A percentile compares a stretch with the other conserved stretches of the same genome.
Conservation (phyloP, 768 basidiomycete species). For the Suillus paluster region DNA sequence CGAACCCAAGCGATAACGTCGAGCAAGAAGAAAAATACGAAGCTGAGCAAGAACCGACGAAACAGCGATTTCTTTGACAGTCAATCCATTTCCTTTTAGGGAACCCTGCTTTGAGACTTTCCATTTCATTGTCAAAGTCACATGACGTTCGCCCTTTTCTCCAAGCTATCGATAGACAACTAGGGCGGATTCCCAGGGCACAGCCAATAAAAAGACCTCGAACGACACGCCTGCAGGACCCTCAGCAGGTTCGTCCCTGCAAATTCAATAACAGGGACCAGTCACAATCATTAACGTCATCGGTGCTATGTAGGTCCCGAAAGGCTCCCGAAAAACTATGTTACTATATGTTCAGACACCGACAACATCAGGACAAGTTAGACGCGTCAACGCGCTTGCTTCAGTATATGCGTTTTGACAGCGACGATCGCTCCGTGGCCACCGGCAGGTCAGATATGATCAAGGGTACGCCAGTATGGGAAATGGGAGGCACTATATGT, state of each 20-base stretch:
- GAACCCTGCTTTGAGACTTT: neutral
- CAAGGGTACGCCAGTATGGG: too few relatives aligned
- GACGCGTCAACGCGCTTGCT: neutral
- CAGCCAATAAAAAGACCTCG: too few relatives aligned
- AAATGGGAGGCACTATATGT: neutral
- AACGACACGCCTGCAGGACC: too few relatives aligned
- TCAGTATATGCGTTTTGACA: neutral
- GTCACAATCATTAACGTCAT: neutral
- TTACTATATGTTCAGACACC: neutral
- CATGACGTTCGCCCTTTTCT: too few relatives aligned
- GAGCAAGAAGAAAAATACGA: constrained; percentile 3
- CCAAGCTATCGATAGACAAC: too few relatives aligned
- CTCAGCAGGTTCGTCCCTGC: neutral
- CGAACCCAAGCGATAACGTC: neutral
- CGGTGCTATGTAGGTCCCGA: neutral
- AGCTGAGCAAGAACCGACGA: constrained; percentile 5
- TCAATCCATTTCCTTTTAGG: constrained; percentile 1
- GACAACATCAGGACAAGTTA: neutral
- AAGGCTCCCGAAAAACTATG: neutral
- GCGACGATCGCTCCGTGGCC: neutral
- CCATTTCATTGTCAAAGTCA: neutral
- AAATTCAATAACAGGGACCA: neutral
- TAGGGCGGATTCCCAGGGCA: neutral
- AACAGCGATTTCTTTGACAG: neutral
- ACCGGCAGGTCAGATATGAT: neutral